A percentile compares a stretch with the other conserved stretches of the same genome.
phyloP scores from a whole-genome alignment of 257 asterid genomes.

The Solanum tarapatanum region DNA sequence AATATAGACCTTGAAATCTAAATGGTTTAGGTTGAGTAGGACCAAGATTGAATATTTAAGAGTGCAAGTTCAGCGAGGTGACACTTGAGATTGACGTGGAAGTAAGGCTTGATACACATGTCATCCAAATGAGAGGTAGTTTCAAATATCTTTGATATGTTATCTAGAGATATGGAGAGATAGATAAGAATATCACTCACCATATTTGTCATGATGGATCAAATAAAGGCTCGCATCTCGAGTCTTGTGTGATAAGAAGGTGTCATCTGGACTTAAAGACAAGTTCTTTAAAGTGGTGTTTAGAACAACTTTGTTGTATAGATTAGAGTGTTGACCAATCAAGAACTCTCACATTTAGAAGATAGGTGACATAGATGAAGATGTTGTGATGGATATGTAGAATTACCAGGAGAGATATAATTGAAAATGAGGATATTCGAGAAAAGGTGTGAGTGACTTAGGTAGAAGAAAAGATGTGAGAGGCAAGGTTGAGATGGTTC shows the following conservation, averaged over 20 bases:
- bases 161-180: too few relatives aligned
- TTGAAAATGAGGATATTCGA: neutral
- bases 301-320: neutral
- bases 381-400: neutral
- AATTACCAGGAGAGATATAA: neutral
- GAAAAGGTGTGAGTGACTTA: neutral
- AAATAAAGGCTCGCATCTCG: too few relatives aligned
- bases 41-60: neutral
- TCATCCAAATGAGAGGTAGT: neutral
- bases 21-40: neutral
- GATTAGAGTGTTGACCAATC: neutral
- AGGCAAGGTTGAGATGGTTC: neutral
- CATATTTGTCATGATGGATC: neutral
- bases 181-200: neutral
- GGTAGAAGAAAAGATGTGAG: neutral
- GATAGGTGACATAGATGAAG: neutral
- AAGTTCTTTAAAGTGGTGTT: neutral
- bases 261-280: neutral
- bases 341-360: neutral
- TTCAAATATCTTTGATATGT: neutral
- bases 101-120: neutral
- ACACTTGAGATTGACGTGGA: too few relatives aligned
- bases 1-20: neutral
- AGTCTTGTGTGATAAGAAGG: neutral
- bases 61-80: neutral